Conservation (phyloP, 441 rosid genomes). For the Arabidopsis lyrata region DNA sequence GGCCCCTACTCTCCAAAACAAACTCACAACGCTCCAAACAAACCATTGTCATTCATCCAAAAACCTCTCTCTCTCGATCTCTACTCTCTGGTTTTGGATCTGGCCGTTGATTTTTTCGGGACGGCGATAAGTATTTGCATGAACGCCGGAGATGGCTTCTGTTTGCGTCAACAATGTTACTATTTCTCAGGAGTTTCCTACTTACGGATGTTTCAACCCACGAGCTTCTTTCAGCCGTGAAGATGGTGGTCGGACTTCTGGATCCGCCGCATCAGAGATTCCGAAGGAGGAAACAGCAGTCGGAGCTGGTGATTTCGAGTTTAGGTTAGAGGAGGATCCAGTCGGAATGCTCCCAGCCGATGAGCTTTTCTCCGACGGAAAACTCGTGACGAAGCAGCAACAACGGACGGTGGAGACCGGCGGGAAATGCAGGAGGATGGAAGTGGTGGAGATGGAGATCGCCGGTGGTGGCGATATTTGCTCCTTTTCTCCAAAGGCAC, state of each 20-base stretch:
- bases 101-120: slow-evolving; percentile 29
- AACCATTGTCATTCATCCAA: slow-evolving; percentile 6
- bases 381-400: slow-evolving; percentile 60
- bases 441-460: slow-evolving; percentile 46
- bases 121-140: slow-evolving; percentile 31
- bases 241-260: slow-evolving; percentile 31
- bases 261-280: slow-evolving; percentile 37
- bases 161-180: slow-evolving; percentile 65
- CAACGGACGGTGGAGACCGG: slow-evolving; percentile 35
- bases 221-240: slow-evolving; percentile 61
- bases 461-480: slow-evolving; percentile 49
- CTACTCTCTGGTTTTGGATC: slow-evolving; percentile 36
- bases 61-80: slow-evolving; percentile 10
- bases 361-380: slow-evolving; percentile 86
- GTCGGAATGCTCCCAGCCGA: slow-evolving; percentile 87
- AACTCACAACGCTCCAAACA: slow-evolving; percentile 38
- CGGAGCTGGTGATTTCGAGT: slow-evolving; percentile 74
- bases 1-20: slow-evolving; percentile 17
- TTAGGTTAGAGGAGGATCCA: slow-evolving; percentile 68
- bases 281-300: slow-evolving; percentile 35
- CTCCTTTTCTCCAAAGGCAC: slow-evolving; percentile 80
- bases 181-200: slow-evolving; percentile 61
- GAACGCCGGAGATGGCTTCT: slow-evolving; percentile 61
- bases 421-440: slow-evolving; percentile 51
- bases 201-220: slow-evolving; percentile 63